Conservation (phyloP, 257 asterid genomes). For the Datura wrightii region DNA sequence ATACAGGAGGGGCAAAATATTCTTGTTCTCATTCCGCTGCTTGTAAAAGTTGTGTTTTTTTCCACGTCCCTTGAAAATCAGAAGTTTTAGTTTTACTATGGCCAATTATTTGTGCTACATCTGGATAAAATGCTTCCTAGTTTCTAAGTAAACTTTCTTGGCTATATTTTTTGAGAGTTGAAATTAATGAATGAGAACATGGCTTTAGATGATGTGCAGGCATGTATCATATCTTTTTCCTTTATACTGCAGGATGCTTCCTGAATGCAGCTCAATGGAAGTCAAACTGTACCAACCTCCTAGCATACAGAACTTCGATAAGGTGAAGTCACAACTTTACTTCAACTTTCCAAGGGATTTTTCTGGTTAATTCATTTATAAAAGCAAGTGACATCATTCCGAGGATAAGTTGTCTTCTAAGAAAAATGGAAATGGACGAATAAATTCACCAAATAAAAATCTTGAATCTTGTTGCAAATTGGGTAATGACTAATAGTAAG, state of each 20-base stretch:
- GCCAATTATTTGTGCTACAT: neutral
- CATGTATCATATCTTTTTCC: neutral
- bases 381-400: neutral
- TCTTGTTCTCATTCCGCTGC: neutral
- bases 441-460: neutral
- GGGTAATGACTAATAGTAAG: constrained; percentile 9
- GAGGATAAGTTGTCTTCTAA: constrained; percentile 11
- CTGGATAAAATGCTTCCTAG: neutral
- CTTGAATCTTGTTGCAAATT: neutral
- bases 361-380: neutral
- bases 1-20: neutral
- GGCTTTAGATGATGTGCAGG: neutral
- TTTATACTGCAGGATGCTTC: constrained; percentile 25
- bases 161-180: neutral
- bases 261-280: constrained; percentile 15
- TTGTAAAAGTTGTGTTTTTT: neutral
- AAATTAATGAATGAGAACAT: neutral
- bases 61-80: neutral
- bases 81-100: neutral
- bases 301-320: neutral
- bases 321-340: constrained; percentile 24
- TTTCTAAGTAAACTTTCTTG: constrained; percentile 9
- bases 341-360: constrained; percentile 6
- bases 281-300: constrained; percentile 14
- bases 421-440: neutral